phyloP scores from a whole-genome alignment of 2,329 filamentous ascomycete genomes.

The Xylaria arbuscula region DNA sequence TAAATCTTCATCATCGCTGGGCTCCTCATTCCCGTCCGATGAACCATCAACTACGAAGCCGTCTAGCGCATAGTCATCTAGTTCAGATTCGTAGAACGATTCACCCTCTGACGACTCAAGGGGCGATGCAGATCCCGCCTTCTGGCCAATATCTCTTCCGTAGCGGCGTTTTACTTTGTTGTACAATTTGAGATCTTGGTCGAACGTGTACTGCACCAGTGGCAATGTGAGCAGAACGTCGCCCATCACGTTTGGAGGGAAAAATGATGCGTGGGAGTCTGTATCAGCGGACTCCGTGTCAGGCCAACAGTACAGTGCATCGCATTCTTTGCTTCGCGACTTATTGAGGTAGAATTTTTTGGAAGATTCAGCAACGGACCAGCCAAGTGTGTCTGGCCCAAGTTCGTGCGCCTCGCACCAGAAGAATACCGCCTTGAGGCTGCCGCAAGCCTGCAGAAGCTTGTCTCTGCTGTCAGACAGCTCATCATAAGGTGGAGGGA shows the following conservation, averaged over 20 bases:
- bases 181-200: constrained; percentile 4
- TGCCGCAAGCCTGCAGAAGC: background rate
- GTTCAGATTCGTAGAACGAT: constrained; percentile 27
- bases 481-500: too few species aligned
- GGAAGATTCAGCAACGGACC: constrained; percentile 43
- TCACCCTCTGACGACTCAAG: constrained; percentile 16
- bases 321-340: constrained; percentile 34
- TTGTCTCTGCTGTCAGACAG: background rate
- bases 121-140: constrained; percentile 8
- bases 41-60: constrained; percentile 35
- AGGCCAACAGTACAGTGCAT: constrained; percentile 49
- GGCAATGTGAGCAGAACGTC: constrained; percentile 18
- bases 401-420: constrained; percentile 15
- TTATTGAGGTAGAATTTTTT: constrained; percentile 40
- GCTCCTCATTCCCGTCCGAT: constrained; percentile 27
- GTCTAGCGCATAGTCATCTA: constrained; percentile 45
- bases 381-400: constrained; percentile 31
- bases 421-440: constrained; percentile 39
- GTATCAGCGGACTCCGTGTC: constrained; percentile 34
- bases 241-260: too few species aligned
- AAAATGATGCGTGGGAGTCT: background rate
- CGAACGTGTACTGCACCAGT: constrained; percentile 19
- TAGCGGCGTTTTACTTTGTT: constrained; percentile 24
- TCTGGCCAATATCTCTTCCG: constrained; percentile 21
- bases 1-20: constrained; percentile 9